phyloP scores from a whole-genome alignment of 805 yeast genomes.

The Hanseniaspora meyeri region DNA sequence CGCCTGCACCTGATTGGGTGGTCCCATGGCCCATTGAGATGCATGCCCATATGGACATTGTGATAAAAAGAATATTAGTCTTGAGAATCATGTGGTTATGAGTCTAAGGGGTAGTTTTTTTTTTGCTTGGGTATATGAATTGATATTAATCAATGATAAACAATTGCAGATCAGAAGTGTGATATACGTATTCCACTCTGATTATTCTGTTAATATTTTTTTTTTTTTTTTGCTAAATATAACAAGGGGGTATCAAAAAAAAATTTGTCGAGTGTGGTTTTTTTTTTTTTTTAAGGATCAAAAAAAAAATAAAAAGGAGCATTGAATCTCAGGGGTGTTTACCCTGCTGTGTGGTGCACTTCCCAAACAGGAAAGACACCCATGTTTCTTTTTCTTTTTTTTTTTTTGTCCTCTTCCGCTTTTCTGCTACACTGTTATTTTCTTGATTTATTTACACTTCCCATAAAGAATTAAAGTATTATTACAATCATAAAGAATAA shows the following conservation, averaged over 20 bases:
- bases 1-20: not conserved
- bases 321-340: too few relatives aligned
- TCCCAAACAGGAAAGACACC: not conserved
- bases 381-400: not conserved
- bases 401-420: not conserved
- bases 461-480: not conserved
- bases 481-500: not conserved
- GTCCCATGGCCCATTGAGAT: not conserved
- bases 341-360: not conserved
- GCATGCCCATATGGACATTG: not conserved
- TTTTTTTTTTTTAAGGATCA: too few relatives aligned
- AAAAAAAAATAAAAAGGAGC: too few relatives aligned
- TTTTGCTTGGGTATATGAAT: too few relatives aligned
- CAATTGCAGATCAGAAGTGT: too few relatives aligned
- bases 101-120: too few relatives aligned
- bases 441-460: not conserved
- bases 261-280: too few relatives aligned
- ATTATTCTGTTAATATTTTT: too few relatives aligned
- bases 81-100: not conserved
- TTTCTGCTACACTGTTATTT: not conserved
- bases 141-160: too few relatives aligned
- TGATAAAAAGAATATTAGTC: not conserved
- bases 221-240: too few relatives aligned
- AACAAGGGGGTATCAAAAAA: not conserved
- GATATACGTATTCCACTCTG: too few relatives aligned